A percentile compares a stretch with the other conserved stretches of the same genome.
These are phyloP conservation scores for Kluyveromyces nonfermentans DNA, from an alignment of 805 yeast species.

Conservation along the genomic window DNA sequence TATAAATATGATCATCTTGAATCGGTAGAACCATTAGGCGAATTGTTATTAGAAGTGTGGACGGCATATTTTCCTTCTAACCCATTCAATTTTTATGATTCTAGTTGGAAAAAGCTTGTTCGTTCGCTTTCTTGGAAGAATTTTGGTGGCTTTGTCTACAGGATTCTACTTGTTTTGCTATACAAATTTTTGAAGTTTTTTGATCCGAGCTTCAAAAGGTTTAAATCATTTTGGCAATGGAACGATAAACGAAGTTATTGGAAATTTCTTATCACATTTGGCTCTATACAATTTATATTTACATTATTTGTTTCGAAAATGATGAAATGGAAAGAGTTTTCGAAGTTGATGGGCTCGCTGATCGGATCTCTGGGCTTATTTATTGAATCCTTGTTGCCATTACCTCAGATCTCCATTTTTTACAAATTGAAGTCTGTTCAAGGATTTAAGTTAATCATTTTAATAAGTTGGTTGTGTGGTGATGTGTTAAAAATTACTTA, in stretches of 20 bases:
- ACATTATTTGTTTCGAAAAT: slow-evolving; percentile 26
- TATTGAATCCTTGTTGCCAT: slow-evolving; percentile 62
- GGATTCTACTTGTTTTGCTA: slow-evolving; percentile 21
- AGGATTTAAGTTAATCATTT: slow-evolving; percentile 67
- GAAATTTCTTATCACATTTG: slow-evolving; percentile 47
- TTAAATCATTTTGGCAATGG: slow-evolving; percentile 85
- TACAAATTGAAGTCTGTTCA: slow-evolving; percentile 58
- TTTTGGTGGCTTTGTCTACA: slow-evolving; percentile 16
- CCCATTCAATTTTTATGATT: slow-evolving; percentile 13
- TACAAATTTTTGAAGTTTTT: slow-evolving; percentile 46
- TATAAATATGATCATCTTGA: slow-evolving; percentile 32
- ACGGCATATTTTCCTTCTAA: slow-evolving; percentile 24
- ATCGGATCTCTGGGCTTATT: slow-evolving; percentile 59
- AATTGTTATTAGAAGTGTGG: slow-evolving; percentile 27
- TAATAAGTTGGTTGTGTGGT: slow-evolving; percentile 84
- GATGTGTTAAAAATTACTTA: slow-evolving; percentile 72
- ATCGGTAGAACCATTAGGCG: slow-evolving; percentile 25
- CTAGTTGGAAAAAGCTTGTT: slow-evolving; percentile 23
- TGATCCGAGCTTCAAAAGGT: slow-evolving; percentile 60
- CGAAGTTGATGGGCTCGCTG: slow-evolving; percentile 40
- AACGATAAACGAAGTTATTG: slow-evolving; percentile 46
- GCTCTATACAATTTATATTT: slow-evolving; percentile 30
- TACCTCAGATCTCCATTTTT: slow-evolving; percentile 68
- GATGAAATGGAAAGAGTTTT: slow-evolving; percentile 37
- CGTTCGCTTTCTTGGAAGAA: slow-evolving; percentile 16